These are phyloP conservation scores for Fusarium sp. DNA, from an alignment of 2,329 filamentous ascomycete genomes.

Conservation along the genomic window DNA sequence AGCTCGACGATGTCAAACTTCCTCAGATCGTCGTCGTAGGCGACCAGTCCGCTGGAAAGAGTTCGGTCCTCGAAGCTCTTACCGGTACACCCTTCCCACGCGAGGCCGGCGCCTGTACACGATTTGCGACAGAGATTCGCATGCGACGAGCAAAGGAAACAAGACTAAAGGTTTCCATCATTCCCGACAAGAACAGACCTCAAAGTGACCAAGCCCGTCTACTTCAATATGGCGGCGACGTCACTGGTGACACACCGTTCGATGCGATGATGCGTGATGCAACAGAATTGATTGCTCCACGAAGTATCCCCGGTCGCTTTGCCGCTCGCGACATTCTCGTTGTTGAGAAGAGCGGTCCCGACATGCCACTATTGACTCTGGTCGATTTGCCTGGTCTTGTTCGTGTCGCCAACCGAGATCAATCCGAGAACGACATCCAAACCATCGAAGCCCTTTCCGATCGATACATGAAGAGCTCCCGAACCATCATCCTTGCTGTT, in stretches of 20 bases:
- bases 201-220: constrained; percentile 60
- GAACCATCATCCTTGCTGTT: constrained; percentile 66
- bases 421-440: constrained; percentile 63
- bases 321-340: constrained; percentile 65
- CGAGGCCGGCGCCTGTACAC: constrained; percentile 69
- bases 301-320: constrained; percentile 62
- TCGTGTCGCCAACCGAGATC: constrained; percentile 62
- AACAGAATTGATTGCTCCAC: constrained; percentile 62
- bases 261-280: constrained; percentile 63
- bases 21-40: constrained; percentile 73
- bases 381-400: constrained; percentile 72
- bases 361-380: constrained; percentile 68
- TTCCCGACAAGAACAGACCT: constrained; percentile 62
- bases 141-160: constrained; percentile 60
- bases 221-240: constrained; percentile 60
- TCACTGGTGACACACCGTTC: constrained; percentile 58
- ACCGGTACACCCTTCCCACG: constrained; percentile 70
- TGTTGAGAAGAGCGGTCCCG: constrained; percentile 68
- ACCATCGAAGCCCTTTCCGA: constrained; percentile 64
- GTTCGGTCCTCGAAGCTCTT: constrained; percentile 71
- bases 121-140: constrained; percentile 70
- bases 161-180: constrained; percentile 63
- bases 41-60: constrained; percentile 73
- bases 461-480: constrained; percentile 65
- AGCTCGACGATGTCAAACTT: constrained; percentile 64